A percentile compares a stretch with the other conserved stretches of the same genome.
phyloP scores from a whole-genome alignment of 202 grass and related monocot species.

The Alloteropsis angusta region DNA sequence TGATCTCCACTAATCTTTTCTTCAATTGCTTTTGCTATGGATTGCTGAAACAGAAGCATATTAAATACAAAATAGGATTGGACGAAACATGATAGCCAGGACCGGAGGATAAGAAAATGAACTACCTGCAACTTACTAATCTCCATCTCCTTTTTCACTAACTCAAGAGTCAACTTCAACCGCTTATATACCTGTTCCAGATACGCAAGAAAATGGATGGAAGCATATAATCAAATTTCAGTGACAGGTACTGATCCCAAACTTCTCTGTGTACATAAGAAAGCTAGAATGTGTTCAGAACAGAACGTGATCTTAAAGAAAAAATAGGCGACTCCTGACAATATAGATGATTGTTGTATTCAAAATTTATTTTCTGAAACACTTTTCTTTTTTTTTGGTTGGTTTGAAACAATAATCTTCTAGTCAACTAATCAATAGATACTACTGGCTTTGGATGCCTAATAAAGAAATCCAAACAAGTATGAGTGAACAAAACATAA shows the following conservation, averaged over 20 bases:
- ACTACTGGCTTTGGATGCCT: background rate
- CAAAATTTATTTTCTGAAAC: background rate
- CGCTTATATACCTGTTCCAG: slow-evolving; percentile 82
- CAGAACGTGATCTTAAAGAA: background rate
- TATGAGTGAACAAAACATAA: background rate
- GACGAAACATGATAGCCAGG: slow-evolving; percentile 16
- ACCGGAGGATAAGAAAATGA: slow-evolving; percentile 3
- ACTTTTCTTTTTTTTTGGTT: background rate
- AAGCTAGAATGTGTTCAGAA: background rate
- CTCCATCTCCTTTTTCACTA: slow-evolving; percentile 98
- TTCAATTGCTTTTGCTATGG: slow-evolving; percentile 98
- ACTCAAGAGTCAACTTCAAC: slow-evolving; percentile 85
- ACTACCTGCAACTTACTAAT: slow-evolving; percentile 96
- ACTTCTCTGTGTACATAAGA: background rate
- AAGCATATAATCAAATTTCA: slow-evolving; percentile 10
- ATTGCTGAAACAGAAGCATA: slow-evolving; percentile 56
- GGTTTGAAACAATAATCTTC: background rate
- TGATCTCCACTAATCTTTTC: slow-evolving; percentile 97
- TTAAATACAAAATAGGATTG: slow-evolving; percentile 20
- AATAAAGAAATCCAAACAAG: background rate
- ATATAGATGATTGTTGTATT: background rate
- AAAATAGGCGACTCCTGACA: too few species aligned
- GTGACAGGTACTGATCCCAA: background rate
- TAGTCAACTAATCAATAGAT: background rate
- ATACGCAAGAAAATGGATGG: slow-evolving; percentile 23